Evolutionary conservation across 2,329 filamentous ascomycete genomes (phyloP).

Genomic region (Pestalotiopsis sp.): DNA sequence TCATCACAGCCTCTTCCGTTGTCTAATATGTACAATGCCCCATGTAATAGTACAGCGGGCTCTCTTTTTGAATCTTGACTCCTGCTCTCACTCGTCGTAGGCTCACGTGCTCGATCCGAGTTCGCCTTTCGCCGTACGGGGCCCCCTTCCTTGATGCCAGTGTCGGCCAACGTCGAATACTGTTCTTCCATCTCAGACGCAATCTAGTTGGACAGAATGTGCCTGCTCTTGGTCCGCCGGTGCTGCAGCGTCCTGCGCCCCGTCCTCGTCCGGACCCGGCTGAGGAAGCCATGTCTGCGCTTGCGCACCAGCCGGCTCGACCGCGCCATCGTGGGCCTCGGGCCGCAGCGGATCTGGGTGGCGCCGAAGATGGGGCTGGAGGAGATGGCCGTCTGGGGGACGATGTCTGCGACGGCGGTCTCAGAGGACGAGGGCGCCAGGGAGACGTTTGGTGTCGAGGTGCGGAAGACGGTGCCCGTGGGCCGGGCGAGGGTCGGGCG

Average conservation of each 20-base stretch:
- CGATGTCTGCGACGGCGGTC: constrained; percentile 20
- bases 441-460: constrained; percentile 24
- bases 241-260: constrained; percentile 54
- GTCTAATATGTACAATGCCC: background rate
- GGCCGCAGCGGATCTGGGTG: constrained; percentile 57
- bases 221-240: constrained; percentile 53
- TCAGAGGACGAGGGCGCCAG: constrained; percentile 18
- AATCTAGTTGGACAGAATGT: constrained; percentile 37
- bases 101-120: background rate
- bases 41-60: background rate
- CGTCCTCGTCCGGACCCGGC: constrained; percentile 47
- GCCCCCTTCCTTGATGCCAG: background rate
- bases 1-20: background rate
- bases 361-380: constrained; percentile 52
- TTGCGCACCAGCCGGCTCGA: constrained; percentile 58
- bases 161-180: background rate
- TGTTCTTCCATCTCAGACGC: background rate
- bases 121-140: background rate
- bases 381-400: constrained; percentile 47
- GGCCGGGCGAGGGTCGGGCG: constrained; percentile 31
- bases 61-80: background rate
- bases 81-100: background rate
- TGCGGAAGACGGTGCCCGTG: constrained; percentile 14
- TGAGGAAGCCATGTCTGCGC: constrained; percentile 58
- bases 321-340: constrained; percentile 57